phyloP scores from a whole-genome alignment of 2,329 filamentous ascomycete species.

The Talaromyces sp. region DNA sequence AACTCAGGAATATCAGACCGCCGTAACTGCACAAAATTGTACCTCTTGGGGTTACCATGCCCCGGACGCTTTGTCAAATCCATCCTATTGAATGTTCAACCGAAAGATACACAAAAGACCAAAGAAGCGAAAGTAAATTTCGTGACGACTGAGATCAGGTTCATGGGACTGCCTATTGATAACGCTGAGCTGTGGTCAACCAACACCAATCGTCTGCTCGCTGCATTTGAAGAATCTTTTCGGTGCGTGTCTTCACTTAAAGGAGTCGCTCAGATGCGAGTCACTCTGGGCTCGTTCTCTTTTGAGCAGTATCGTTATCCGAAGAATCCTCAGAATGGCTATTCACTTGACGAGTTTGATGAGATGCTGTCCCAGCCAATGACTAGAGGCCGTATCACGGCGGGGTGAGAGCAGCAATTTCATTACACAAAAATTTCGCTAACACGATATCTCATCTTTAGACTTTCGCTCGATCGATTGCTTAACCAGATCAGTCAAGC shows the following conservation, averaged over 20 bases:
- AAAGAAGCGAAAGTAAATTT: neutral
- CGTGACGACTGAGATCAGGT: neutral
- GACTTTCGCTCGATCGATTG: constrained; percentile 17
- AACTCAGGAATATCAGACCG: constrained; percentile 29
- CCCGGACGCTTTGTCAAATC: constrained; percentile 17
- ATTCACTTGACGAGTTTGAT: constrained; percentile 40
- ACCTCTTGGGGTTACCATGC: constrained; percentile 32
- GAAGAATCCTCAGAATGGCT: constrained; percentile 24
- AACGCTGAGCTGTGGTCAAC: constrained; percentile 20
- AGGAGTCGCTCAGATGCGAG: constrained; percentile 41
- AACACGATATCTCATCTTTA: neutral
- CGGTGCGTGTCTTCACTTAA: constrained; percentile 31
- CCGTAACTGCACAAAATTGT: constrained; percentile 28
- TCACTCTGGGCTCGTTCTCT: constrained; percentile 42
- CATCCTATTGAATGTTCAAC: neutral
- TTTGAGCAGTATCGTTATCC: constrained; percentile 36
- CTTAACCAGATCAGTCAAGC: constrained; percentile 30
- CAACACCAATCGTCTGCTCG: constrained; percentile 32
- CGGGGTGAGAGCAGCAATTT: constrained; percentile 30
- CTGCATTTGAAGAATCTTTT: constrained; percentile 31
- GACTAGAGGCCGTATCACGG: constrained; percentile 37
- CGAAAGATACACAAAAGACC: neutral
- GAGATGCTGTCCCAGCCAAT: constrained; percentile 38
- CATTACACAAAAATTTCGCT: neutral
- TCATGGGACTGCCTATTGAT: neutral